Evolutionary conservation across 495 filamentous ascomycete species (phyloP).

Genomic region (Aspergillus ostianus): DNA sequence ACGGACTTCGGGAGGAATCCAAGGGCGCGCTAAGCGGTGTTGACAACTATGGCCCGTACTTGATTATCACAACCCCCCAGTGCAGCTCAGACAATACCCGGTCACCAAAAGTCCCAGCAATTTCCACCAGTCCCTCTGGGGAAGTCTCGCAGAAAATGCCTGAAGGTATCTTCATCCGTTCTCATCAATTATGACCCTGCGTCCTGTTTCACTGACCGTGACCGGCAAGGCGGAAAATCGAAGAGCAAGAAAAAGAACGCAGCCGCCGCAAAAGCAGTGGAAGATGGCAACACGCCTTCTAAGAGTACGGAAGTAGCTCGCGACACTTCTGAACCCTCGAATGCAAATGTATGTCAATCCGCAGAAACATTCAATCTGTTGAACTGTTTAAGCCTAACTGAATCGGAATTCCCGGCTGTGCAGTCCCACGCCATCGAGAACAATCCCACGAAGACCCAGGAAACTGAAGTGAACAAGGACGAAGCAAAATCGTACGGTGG

Average conservation of each 20-base stretch:
- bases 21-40: constrained; percentile 38
- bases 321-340: neutral
- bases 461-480: neutral
- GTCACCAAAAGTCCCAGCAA: neutral
- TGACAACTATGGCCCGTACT: constrained; percentile 34
- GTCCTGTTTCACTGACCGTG: constrained; percentile 11
- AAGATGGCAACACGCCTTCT: constrained; percentile 17
- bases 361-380: neutral
- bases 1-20: constrained; percentile 13
- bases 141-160: constrained; percentile 31
- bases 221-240: constrained; percentile 51
- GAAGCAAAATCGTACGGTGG: neutral
- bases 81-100: neutral
- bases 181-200: constrained; percentile 9
- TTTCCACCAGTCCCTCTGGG: neutral
- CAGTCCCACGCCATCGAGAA: neutral
- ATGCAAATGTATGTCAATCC: constrained; percentile 6
- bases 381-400: neutral
- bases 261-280: constrained; percentile 43
- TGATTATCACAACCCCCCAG: neutral
- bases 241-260: constrained; percentile 75
- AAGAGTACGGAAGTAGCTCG: constrained; percentile 9
- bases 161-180: constrained; percentile 19
- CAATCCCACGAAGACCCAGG: constrained; percentile 10
- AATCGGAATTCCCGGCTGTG: neutral